A percentile compares a stretch with the other conserved stretches of the same genome.
Conservation (phyloP, 305 asterid species). For the Petunia hybrid region DNA sequence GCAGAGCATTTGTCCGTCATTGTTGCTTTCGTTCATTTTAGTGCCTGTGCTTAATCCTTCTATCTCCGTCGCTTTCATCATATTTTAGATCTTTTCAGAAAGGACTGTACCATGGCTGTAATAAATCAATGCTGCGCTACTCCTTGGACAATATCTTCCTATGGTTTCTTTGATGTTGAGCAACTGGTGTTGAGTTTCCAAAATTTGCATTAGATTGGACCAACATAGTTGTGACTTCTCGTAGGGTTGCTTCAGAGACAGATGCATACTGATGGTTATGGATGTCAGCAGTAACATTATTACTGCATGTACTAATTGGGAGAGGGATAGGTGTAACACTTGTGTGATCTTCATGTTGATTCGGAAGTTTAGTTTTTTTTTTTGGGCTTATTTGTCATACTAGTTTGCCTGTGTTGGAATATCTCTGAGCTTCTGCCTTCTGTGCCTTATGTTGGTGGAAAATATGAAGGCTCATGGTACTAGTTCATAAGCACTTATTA, state of each 20-base stretch:
- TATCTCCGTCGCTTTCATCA: not conserved
- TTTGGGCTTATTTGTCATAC: not conserved
- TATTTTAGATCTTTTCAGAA: not conserved
- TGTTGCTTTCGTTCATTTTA: not conserved
- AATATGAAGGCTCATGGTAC: conserved; percentile 13
- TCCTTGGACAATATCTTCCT: not conserved
- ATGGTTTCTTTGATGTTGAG: not conserved
- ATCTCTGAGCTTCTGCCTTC: not conserved
- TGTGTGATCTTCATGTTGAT: not conserved
- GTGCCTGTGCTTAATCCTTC: not conserved
- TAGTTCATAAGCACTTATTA: not conserved
- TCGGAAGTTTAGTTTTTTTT: not conserved
- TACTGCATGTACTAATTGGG: not conserved
- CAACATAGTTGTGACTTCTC: conserved; percentile 4
- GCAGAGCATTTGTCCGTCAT: not conserved
- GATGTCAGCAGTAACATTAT: conserved; percentile 7
- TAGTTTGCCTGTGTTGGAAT: not conserved
- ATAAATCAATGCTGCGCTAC: not conserved
- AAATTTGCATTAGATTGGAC: conserved; percentile 1
- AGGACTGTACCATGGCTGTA: conserved; percentile 23
- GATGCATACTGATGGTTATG: conserved; percentile 1
- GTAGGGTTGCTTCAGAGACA: not conserved
- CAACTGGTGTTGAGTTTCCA: not conserved
- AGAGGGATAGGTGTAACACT: not conserved
- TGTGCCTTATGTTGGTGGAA: conserved; percentile 9